Evolutionary conservation across 164 flowering plant genomes (phyloP), one percentile per base, ranked within the genome.

Genomic region (Chloranthus sessilifolius): DNA sequence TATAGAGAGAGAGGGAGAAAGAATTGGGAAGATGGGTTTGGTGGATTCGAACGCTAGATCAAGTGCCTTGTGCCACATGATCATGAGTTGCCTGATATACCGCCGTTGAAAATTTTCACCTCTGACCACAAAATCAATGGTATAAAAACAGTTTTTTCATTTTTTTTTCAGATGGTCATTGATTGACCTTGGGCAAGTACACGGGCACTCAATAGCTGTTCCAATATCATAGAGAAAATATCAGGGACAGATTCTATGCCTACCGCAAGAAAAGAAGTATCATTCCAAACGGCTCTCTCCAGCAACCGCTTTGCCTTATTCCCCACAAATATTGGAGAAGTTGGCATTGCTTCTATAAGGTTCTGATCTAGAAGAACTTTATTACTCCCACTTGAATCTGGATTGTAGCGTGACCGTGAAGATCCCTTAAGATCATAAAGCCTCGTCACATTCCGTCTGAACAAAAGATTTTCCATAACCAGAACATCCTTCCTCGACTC

Each of bases 251-350:
- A 14, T 47, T 15, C 34, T 6, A 52, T 56, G 71, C 88, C 80
- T 80, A 94, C 99, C 10, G 97, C 96, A 53, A 94, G 99, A 64
- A 94, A 89, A 51, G 87, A 60, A 53, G 99, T 94, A 63, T 94
- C 97, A 62, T 94, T 94, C 99, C 99, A 94, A 38, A 94, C 95
- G 48, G 99, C 99, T 77, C 97, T 79, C 71, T 89, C 97, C 59
- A 94, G 58, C 69, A 82, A 53, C 41, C 95, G 71, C 65, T 94
- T 94, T 23, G 97, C 97, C 61, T 89, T 89, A 77, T 89, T 87
- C 30, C 99, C 95, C 25, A 94, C 96, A 75, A 94, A 91, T 50
- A 87, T 94, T 4, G 99, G 99, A 64, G 92, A 83, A 48, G 99
- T 89, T 37, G 92, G 97, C 99, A 94, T 94, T 54, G 95, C 76